Percentiles rank a stretch among this genome's conserved stretches.
These are phyloP conservation scores for Suillus subalutaceus DNA, from an alignment of 768 basidiomycete genomes.

Conservation along the genomic window DNA sequence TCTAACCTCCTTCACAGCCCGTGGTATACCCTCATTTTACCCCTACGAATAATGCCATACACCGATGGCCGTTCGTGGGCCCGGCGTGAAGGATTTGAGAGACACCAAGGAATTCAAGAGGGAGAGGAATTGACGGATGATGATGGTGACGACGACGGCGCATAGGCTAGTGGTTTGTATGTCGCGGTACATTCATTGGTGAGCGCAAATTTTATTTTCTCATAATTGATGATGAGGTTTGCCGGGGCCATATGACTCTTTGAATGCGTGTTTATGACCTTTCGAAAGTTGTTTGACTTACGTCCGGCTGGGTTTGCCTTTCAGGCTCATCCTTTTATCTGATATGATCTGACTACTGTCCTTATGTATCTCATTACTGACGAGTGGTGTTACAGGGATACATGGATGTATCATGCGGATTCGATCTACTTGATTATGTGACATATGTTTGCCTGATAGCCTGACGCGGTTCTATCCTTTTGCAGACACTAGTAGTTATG, in stretches of 20 bases:
- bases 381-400: not conserved
- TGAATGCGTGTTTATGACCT: slow-evolving; percentile 33
- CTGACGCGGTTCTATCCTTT: not conserved
- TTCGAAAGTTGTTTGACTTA: slow-evolving; percentile 62
- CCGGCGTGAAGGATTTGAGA: slow-evolving; percentile 62
- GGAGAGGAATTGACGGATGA: slow-evolving; percentile 93
- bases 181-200: slow-evolving; percentile 5
- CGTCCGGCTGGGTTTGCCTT: slow-evolving; percentile 50
- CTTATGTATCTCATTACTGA: not conserved
- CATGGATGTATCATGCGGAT: not conserved
- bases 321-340: slow-evolving; percentile 6
- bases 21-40: slow-evolving; percentile 77
- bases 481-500: not conserved
- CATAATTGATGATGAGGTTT: slow-evolving; percentile 48
- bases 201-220: slow-evolving; percentile 15
- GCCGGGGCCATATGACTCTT: slow-evolving; percentile 91
- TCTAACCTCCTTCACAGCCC: slow-evolving; percentile 50
- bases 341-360: not conserved
- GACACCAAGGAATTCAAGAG: slow-evolving; percentile 62
- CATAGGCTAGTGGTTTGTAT: slow-evolving; percentile 15
- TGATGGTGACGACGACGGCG: slow-evolving; percentile 58
- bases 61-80: slow-evolving; percentile 87
- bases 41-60: slow-evolving; percentile 76
- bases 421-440: not conserved
- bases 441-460: too few relatives aligned